Evolutionary conservation across 2,329 filamentous ascomycete species (phyloP), one percentile per base, ranked within the genome.

Genomic region (Fulvia fulva): DNA sequence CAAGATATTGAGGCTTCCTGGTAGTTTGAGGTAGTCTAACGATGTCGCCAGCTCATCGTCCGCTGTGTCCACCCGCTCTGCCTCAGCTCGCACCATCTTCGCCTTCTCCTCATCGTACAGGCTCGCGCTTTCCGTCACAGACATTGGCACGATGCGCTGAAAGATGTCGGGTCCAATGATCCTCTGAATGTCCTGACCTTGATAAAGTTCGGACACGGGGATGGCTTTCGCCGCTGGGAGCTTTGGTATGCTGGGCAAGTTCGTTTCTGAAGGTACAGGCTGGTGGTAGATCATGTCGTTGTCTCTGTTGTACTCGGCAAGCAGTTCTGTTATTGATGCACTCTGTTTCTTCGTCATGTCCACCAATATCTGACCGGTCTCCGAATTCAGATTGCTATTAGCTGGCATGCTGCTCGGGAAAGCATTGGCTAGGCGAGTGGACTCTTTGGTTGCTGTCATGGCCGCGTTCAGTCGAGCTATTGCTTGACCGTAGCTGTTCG

Each of bases 271-370:
- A 0, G 94, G 93, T 1, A 99, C 87, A 1, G 86, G 87, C 67
- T 97, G 91, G 72, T 99, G 94, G 71, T 99, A 99, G 71, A 99
- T 96, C 74, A 94, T 97, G 72, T 99, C 94, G 66, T 99, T 99
- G 74, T 99, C 94, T 69, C 96, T 96, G 65, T 83, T 81, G 51
- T 92, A 81, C 60, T 90, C 87, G 19, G 80, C 79, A 22, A 96
- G 78, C 72, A 89, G 92, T 61, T 93, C 89, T 71, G 96, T 89
- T 2, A 96, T 87, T 30, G 85, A 87, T 0, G 88, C 81, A 26
- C 89, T 76, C 67, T 97, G 93, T 61, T 91, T 85, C 73, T 91
- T 96, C 16, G 90, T 87, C 63, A 96, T 83, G 32, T 96, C 91
- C n/a, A 84, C 78, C 34, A 99, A 76, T 53, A 86, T 81, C 0